Evolutionary conservation across 768 basidiomycete species (phyloP).

Genomic region (Mycena metata): DNA sequence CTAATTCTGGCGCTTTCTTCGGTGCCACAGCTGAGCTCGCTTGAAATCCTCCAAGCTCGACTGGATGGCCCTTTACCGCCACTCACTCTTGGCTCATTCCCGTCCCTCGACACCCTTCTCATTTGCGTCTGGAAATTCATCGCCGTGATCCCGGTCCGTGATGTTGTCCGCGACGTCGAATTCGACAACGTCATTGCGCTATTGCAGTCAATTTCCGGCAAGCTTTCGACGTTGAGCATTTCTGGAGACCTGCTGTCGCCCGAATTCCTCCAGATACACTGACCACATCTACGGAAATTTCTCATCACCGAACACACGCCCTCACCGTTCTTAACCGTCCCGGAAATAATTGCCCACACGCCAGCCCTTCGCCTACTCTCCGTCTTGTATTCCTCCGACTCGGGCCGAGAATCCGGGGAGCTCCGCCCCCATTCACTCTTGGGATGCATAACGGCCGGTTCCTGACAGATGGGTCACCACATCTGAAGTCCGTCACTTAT

Average conservation of each 20-base stretch:
- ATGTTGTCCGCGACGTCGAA: not conserved
- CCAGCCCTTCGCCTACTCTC: slow-evolving; percentile 1
- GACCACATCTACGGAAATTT: not conserved
- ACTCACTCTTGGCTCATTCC: not conserved
- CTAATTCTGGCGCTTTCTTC: not conserved
- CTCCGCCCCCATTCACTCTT: slow-evolving; percentile 1
- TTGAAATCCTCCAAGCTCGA: slow-evolving; percentile 6
- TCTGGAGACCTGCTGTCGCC: slow-evolving; percentile 1
- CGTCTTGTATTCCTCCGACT: not conserved
- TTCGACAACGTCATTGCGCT: not conserved
- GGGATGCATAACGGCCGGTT: not conserved
- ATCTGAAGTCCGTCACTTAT: not conserved
- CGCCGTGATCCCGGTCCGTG: not conserved
- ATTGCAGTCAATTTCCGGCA: not conserved
- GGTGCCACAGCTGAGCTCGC: not conserved
- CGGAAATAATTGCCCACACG: not conserved
- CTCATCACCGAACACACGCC: slow-evolving; percentile 1
- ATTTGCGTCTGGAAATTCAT: not conserved
- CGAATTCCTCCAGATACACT: not conserved
- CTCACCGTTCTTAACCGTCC: slow-evolving; percentile 6
- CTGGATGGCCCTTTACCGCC: not conserved
- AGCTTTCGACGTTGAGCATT: not conserved
- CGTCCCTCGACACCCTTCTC: not conserved
- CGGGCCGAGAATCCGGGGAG: not conserved
- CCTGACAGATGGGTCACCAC: not conserved